These are phyloP conservation scores for Yamadazyma nakazawae DNA, from an alignment of 805 yeast genomes.

Conservation along the genomic window DNA sequence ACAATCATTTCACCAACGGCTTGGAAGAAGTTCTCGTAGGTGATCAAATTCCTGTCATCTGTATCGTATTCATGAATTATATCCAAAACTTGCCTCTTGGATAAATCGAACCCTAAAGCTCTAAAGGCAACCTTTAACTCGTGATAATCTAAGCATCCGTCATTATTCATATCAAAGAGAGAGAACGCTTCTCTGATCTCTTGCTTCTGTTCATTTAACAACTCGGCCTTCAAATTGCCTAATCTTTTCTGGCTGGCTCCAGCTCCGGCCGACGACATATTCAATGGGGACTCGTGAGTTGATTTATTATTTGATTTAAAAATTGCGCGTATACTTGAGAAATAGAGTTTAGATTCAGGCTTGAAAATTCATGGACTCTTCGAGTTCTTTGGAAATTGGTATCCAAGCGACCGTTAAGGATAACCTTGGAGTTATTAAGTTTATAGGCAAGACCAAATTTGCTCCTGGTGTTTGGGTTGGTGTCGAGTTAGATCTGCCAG, in stretches of 20 bases:
- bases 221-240: conserved; percentile 56
- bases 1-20: conserved; percentile 80
- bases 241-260: conserved; percentile 15
- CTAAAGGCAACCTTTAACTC: conserved; percentile 91
- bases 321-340: not conserved
- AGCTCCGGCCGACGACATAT: conserved; percentile 16
- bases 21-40: conserved; percentile 77
- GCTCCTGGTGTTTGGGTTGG: conserved; percentile 59
- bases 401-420: conserved; percentile 25
- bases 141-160: conserved; percentile 87
- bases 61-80: conserved; percentile 79
- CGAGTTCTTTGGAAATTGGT: conserved; percentile 19
- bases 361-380: not conserved
- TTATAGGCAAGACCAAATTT: conserved; percentile 53
- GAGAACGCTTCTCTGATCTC: conserved; percentile 91
- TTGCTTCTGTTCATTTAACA: conserved; percentile 82
- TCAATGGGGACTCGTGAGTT: not conserved
- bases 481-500: conserved; percentile 36
- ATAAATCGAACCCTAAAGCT: conserved; percentile 86
- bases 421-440: conserved; percentile 46
- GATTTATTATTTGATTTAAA: not conserved
- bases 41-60: conserved; percentile 67
- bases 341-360: not conserved
- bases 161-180: conserved; percentile 88
- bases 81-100: conserved; percentile 70